Percentiles rank a stretch among this genome's conserved stretches.
Conservation (phyloP, 2,329 filamentous ascomycete species). For the Dactylellina haptotyla region DNA sequence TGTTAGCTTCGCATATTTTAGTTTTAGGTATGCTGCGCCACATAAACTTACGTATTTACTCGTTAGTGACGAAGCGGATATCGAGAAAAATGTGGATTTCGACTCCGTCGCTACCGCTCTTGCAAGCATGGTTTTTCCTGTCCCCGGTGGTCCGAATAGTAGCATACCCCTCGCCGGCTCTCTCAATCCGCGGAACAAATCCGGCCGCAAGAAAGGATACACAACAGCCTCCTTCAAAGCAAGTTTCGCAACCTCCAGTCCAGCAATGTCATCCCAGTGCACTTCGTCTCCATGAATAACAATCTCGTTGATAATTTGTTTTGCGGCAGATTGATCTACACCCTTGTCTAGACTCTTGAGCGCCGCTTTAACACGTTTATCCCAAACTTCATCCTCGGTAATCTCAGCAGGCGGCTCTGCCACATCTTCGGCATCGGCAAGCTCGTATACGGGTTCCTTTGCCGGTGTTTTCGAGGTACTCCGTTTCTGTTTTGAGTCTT, state of each 20-base stretch:
- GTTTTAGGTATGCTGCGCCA: neutral
- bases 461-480: slow-evolving; percentile 1
- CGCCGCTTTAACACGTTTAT: slow-evolving; percentile 71
- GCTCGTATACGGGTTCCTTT: slow-evolving; percentile 34
- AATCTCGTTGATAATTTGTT: slow-evolving; percentile 95
- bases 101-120: slow-evolving; percentile 94
- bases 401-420: slow-evolving; percentile 64
- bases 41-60: slow-evolving; percentile 75
- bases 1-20: slow-evolving; percentile 3
- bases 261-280: slow-evolving; percentile 92
- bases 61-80: slow-evolving; percentile 91
- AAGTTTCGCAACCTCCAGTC: slow-evolving; percentile 87
- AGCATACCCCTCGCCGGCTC: slow-evolving; percentile 96
- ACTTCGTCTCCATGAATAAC: slow-evolving; percentile 94
- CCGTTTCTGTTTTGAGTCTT: slow-evolving; percentile 28
- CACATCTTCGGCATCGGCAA: slow-evolving; percentile 62
- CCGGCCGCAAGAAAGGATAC: slow-evolving; percentile 93
- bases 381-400: slow-evolving; percentile 63
- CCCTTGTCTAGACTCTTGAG: slow-evolving; percentile 82
- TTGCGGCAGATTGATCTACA: slow-evolving; percentile 82
- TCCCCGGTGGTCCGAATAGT: slow-evolving; percentile 95
- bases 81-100: slow-evolving; percentile 94
- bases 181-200: slow-evolving; percentile 92
- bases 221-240: slow-evolving; percentile 95
- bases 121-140: slow-evolving; percentile 97